A percentile compares a stretch with the other conserved stretches of the same genome.
phyloP scores from a whole-genome alignment of 805 yeast genomes.

The Blastobotrys terrestris region DNA sequence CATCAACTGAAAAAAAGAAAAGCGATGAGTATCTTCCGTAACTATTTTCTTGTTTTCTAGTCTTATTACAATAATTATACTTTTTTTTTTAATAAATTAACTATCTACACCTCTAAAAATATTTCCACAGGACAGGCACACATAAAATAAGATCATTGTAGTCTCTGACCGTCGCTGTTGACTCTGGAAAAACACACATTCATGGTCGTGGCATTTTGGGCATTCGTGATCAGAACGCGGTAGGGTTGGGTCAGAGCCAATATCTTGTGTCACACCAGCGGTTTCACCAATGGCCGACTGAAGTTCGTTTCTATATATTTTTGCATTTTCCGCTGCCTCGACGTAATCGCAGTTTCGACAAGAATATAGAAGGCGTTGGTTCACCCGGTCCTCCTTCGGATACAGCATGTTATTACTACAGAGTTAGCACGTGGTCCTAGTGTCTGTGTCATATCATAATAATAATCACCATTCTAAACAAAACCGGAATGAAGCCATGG shows the following conservation, averaged over 20 bases:
- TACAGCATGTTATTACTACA: constrained; percentile 89
- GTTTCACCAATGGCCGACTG: constrained; percentile 87
- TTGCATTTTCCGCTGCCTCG: constrained; percentile 81
- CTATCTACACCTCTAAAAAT: constrained; percentile 38
- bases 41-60: neutral
- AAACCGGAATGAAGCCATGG: constrained; percentile 89
- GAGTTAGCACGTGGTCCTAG: neutral
- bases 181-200: constrained; percentile 93
- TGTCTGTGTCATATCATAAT: neutral
- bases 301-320: constrained; percentile 85
- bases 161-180: constrained; percentile 95
- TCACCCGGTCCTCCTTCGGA: constrained; percentile 88
- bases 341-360: constrained; percentile 94
- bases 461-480: constrained; percentile 69
- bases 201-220: constrained; percentile 79
- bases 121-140: constrained; percentile 79
- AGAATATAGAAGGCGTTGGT: constrained; percentile 70
- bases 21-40: neutral
- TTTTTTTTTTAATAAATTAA: neutral
- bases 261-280: constrained; percentile 94
- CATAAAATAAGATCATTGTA: constrained; percentile 69
- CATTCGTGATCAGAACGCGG: constrained; percentile 94
- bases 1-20: constrained; percentile 1
- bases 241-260: constrained; percentile 94
- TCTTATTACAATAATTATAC: neutral